phyloP scores from a whole-genome alignment of 1,284 basidiomycete species.

The Boletus semigastroideus region DNA sequence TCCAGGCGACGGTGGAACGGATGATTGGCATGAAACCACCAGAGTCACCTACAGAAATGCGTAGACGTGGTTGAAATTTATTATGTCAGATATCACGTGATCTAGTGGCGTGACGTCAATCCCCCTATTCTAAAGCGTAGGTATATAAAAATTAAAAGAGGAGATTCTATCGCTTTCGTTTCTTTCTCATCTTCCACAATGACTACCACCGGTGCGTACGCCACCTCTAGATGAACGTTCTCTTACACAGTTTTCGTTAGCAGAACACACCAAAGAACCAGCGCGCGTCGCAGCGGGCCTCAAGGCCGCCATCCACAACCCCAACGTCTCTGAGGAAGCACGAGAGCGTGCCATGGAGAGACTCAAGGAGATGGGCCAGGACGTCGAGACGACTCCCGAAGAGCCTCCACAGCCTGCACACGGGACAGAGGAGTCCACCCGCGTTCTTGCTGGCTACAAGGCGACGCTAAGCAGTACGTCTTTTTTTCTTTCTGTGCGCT shows the following conservation, averaged over 20 bases:
- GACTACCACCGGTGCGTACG: conserved; percentile 23
- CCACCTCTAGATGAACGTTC: rapidly evolving
- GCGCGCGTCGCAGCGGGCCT: conserved; percentile 50
- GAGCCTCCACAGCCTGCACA: background rate
- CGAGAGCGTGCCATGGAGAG: conserved; percentile 46
- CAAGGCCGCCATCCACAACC: conserved; percentile 56
- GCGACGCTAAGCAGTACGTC: conserved; percentile 48
- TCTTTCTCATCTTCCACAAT: conserved; percentile 8
- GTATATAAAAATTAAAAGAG: conserved; percentile 8
- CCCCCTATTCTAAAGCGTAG: conserved; percentile 14
- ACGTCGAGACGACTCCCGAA: conserved; percentile 11
- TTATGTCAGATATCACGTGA: conserved; percentile 14
- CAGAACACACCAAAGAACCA: conserved; percentile 37
- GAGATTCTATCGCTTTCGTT: background rate
- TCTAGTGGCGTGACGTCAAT: background rate
- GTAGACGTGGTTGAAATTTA: conserved; percentile 23
- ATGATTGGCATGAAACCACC: conserved; percentile 59
- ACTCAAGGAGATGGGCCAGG: conserved; percentile 41
- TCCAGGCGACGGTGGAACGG: conserved; percentile 56
- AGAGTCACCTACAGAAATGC: conserved; percentile 29
- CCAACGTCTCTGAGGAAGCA: conserved; percentile 51
- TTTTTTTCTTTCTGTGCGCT: too few relatives aligned
- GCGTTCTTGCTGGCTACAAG: conserved; percentile 50
- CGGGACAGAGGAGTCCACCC: conserved; percentile 27
- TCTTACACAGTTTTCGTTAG: background rate